phyloP scores from a whole-genome alignment of 2,329 filamentous ascomycete species.

The Aspergillus texensis region DNA sequence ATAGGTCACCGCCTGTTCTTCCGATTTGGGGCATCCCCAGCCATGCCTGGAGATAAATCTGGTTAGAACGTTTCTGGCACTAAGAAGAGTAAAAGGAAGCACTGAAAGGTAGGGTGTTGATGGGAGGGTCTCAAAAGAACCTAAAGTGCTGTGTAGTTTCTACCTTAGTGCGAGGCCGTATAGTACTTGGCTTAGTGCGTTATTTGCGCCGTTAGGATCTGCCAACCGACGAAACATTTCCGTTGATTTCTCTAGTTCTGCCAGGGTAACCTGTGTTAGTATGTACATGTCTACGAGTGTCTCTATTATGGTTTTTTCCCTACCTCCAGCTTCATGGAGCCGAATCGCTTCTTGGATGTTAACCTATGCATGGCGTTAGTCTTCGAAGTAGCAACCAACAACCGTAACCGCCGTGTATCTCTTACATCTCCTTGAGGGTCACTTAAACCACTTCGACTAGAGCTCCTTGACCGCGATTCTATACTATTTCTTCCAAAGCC shows the following conservation, averaged over 20 bases:
- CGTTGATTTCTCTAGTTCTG: slow-evolving; percentile 76
- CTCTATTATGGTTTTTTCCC: slow-evolving; percentile 14
- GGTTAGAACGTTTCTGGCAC: neutral
- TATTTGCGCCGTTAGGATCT: slow-evolving; percentile 81
- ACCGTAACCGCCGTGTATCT: neutral
- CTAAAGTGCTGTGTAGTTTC: slow-evolving; percentile 30
- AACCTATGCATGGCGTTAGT: slow-evolving; percentile 28
- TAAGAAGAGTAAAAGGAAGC: neutral
- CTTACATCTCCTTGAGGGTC: slow-evolving; percentile 42
- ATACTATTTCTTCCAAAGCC: slow-evolving; percentile 14
- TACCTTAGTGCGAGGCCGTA: slow-evolving; percentile 89
- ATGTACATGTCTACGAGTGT: neutral
- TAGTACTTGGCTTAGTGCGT: slow-evolving; percentile 91
- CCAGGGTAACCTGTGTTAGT: neutral
- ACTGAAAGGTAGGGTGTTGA: neutral
- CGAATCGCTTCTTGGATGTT: slow-evolving; percentile 95
- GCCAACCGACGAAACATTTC: slow-evolving; percentile 81
- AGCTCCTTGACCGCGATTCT: slow-evolving; percentile 32
- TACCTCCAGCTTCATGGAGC: slow-evolving; percentile 78
- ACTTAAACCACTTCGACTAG: slow-evolving; percentile 34
- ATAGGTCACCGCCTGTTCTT: slow-evolving; percentile 75
- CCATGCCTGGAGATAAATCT: slow-evolving; percentile 67
- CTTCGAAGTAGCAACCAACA: neutral
- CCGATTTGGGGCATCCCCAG: slow-evolving; percentile 81
- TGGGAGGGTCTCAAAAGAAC: neutral